Base-by-base conservation (phyloP, 2,329 filamentous ascomycete species). In the Penicillium brasilianum region DNA sequence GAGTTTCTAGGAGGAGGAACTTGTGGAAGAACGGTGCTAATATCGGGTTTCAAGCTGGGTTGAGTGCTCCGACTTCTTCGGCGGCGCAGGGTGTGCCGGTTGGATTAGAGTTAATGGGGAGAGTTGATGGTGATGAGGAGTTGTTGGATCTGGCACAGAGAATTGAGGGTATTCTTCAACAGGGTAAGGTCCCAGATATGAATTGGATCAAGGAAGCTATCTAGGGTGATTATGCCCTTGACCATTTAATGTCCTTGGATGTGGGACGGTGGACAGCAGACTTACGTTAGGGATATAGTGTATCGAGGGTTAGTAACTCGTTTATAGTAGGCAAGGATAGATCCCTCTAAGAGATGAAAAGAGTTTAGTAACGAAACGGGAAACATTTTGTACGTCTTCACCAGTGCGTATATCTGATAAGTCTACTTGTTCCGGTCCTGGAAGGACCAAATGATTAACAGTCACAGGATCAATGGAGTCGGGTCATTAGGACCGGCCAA, bases 81-180 rank as follows among this genome's bases (percentile, higher is more conserved):
- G 86, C 87, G 16, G 82, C 82, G 0, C 69, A 81, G 34, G 87
- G 87, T 1, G 80, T 90, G 5, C 87, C 87, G 0, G 81, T 90
- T 41, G 87, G 88, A 0, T 83, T 89, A 81, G 87, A 90, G 75
- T 83, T 90, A 22, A 69, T 90, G 59, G 86, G 87, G 0, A 67
- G 77, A 61, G 82, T 82, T 4, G 88, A 84, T 80, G 79, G 73
- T 2, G 88, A 90, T 66, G 77, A 76, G 41, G 80, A 79, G 65
- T 70, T 88, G 62, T 70, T 88, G 50, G 77, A 78, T 46, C 80
- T 88, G 36, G 86, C 84, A n/a, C 82, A 78, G 59, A 72, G 76
- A 49, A 76, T 87, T 28, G 82, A 85, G 67, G 71, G 75, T 48
- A 66, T 84, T 49, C 72, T 78, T 22, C 77, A 80, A 60, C 73